Conservation (phyloP, 169 alveolate species). For the Plasmodium gallinaceum region DNA sequence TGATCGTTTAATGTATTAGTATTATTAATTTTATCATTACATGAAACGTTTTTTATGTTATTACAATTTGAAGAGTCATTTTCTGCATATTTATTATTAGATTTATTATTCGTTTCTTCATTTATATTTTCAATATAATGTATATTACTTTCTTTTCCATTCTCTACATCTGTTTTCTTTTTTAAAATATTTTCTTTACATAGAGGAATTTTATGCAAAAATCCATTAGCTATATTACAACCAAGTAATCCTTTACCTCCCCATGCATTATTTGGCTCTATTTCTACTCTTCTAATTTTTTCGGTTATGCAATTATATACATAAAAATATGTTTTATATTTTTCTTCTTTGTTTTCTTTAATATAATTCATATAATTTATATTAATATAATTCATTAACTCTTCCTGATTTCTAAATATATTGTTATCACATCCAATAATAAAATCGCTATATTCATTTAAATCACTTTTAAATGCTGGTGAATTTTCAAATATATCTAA, state of each 20-base stretch:
- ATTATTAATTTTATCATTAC: background rate
- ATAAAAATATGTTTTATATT: slow-evolving; percentile 9
- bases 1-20: background rate
- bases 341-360: background rate
- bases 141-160: background rate
- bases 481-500: slow-evolving; percentile 78
- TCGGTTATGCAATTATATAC: slow-evolving; percentile 81
- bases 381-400: slow-evolving; percentile 18
- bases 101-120: background rate
- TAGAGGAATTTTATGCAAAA: slow-evolving; percentile 79
- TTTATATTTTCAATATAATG: background rate
- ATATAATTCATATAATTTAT: background rate
- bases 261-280: slow-evolving; percentile 78
- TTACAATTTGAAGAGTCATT: background rate
- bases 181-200: background rate
- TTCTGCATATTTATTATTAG: slow-evolving; percentile 1
- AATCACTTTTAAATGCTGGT: slow-evolving; percentile 80
- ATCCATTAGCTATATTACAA: slow-evolving; percentile 80
- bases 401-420: slow-evolving; percentile 53
- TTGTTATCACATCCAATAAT: slow-evolving; percentile 76
- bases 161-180: background rate
- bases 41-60: background rate
- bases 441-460: slow-evolving; percentile 81
- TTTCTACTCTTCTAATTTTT: slow-evolving; percentile 75
- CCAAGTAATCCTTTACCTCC: slow-evolving; percentile 84